Conservation (phyloP, 2,329 filamentous ascomycete species). For the Epichloe gansuensis region DNA sequence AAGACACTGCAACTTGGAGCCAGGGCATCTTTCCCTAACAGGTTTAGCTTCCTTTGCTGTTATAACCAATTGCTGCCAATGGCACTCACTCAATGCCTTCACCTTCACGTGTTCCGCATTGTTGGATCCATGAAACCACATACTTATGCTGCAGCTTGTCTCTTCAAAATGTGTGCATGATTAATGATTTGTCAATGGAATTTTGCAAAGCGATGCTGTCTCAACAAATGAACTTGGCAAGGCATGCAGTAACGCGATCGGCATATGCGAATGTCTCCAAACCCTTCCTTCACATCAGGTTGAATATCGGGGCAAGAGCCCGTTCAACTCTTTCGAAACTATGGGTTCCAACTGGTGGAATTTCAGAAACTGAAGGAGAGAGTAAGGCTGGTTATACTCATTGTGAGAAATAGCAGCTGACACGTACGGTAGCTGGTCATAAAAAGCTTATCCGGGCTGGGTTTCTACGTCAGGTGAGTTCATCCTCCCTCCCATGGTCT, state of each 20-base stretch:
- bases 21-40: not conserved
- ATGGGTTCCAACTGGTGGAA: conserved; percentile 67
- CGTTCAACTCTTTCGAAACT: conserved; percentile 48
- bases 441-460: conserved; percentile 57
- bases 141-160: not conserved
- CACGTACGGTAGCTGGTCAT: conserved; percentile 40
- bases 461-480: conserved; percentile 55
- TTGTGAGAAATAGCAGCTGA: conserved; percentile 8
- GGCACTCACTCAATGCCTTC: no score
- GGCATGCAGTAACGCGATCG: conserved; percentile 5
- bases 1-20: not conserved
- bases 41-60: not conserved
- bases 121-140: not conserved
- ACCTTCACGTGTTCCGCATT: not conserved
- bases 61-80: no score
- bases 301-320: not conserved
- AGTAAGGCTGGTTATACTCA: conserved; percentile 21
- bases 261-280: conserved; percentile 7
- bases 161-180: not conserved
- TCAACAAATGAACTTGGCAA: conserved; percentile 7
- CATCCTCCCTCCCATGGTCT: not conserved
- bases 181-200: no score
- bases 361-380: conserved; percentile 43
- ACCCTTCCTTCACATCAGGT: conserved; percentile 11
- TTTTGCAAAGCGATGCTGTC: conserved; percentile 7